Base-by-base conservation (phyloP, 208 protist species). In the Sergeia podlipaevii region DNA sequence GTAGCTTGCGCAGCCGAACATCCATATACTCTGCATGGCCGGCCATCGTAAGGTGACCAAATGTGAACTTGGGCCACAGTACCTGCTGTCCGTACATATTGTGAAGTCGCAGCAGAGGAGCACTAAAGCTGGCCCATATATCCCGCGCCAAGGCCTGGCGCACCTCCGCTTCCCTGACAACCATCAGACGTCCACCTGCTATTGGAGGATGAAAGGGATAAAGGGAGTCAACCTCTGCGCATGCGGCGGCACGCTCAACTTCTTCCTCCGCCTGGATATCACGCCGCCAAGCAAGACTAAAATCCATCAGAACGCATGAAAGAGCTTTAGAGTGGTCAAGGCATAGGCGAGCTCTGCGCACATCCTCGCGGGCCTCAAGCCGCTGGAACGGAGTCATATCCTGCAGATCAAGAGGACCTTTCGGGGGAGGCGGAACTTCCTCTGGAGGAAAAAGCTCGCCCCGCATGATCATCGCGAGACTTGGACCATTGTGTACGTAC, bases 1-100 rank as follows among this genome's bases (percentile, higher is more conserved):
- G 63, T 20, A 70, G 28, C 28, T 32, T 48, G 29, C 55, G 53
- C 23, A 79, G 51, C 21, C 49, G 65, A 3, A 46, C 33, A 27
- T 83, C 76, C 66, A 79, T 76, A 47, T 77, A 66, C 6, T 38
- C 27, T 3, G 51, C 61, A 50, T 78, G 56, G 37, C 45, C 54
- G 7, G n/a, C 44, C 33, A 83, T 60, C 29, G 52, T 65, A 42
- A 78, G 50, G 37, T 71, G 66, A 18, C 65, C 70, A 18, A 71
- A 58, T n/a, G 70, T 36, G 39, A 71, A 77, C 13, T 61, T 46
- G 42, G 43, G 24, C 43, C 47, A 56, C 42, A 71, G 26, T 11
- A 44, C 41, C 7, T 60, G 8, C 51, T 59, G 8, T 10, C 29
- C 34, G n/a, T 63, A 71, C 36, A 60, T 47, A 11, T 24, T 5